Evolutionary conservation across 371 early-diverging fungal genomes (phyloP).

Genomic region (Smittium mucronatum): DNA sequence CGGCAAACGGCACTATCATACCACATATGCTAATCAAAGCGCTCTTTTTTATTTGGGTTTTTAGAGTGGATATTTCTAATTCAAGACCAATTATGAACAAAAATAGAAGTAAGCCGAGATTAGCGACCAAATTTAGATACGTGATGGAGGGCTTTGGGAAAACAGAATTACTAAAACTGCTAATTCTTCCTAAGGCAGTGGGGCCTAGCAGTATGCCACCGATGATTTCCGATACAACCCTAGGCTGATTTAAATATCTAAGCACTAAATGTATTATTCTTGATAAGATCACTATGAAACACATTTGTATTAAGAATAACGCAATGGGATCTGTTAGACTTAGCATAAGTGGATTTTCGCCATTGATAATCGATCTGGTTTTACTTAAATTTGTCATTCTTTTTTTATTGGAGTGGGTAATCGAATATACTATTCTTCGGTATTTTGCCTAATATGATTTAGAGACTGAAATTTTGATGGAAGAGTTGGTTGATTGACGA

Average conservation of each 20-base stretch:
- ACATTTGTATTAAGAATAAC: slow-evolving; percentile 40
- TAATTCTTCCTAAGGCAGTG: slow-evolving; percentile 58
- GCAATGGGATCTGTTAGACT: slow-evolving; percentile 42
- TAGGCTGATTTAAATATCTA: slow-evolving; percentile 47
- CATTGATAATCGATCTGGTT: slow-evolving; percentile 56
- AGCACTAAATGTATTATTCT: slow-evolving; percentile 46
- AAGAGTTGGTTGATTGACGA: no score
- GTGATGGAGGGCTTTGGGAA: slow-evolving; percentile 50
- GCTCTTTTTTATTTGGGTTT: slow-evolving; percentile 22
- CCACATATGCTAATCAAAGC: slow-evolving; percentile 51
- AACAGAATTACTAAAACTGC: slow-evolving; percentile 44
- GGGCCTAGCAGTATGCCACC: slow-evolving; percentile 69
- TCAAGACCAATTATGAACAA: slow-evolving; percentile 80
- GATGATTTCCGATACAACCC: slow-evolving; percentile 63
- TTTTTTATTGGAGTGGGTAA: no score
- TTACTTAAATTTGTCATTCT: no score
- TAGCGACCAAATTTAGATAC: slow-evolving; percentile 60
- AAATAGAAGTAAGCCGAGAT: slow-evolving; percentile 77
- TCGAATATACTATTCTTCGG: no score
- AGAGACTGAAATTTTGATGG: no score
- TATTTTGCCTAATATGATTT: no score
- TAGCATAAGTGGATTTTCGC: slow-evolving; percentile 44
- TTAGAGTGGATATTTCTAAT: slow-evolving; percentile 41
- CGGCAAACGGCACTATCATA: slow-evolving; percentile 60
- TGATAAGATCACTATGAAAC: slow-evolving; percentile 50